Conservation (phyloP, 495 filamentous ascomycete genomes). For the Xylaria venustula region DNA sequence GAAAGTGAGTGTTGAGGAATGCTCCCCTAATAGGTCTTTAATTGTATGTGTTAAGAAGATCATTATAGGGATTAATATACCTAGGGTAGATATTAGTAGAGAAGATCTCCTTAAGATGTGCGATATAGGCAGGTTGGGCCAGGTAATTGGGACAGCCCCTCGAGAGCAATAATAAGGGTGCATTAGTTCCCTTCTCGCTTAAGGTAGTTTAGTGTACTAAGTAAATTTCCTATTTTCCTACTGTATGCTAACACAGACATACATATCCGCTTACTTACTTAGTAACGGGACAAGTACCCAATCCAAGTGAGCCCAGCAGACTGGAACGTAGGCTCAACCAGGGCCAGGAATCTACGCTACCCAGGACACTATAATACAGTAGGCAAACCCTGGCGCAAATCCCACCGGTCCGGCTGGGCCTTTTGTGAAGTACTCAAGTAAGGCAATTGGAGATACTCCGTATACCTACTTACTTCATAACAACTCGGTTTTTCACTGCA, state of each 20-base stretch:
- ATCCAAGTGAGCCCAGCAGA: slow-evolving; percentile 9
- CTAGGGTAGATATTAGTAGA: neutral
- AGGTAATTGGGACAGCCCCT: slow-evolving; percentile 25
- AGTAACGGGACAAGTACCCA: neutral
- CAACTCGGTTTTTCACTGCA: no score
- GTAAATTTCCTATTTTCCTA: no score
- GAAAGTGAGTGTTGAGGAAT: neutral
- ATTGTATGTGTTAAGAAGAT: neutral
- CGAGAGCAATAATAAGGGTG: slow-evolving; percentile 8
- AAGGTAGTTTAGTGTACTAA: no score
- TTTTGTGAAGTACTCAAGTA: no score
- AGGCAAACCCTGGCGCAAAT: no score
- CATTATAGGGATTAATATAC: neutral
- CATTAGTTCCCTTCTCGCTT: slow-evolving; percentile 32
- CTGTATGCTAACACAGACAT: no score
- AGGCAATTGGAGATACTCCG: no score
- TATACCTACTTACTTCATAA: no score
- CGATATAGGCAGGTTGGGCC: slow-evolving; percentile 34
- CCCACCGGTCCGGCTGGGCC: no score
- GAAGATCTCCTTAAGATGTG: slow-evolving; percentile 47
- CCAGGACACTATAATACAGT: neutral
- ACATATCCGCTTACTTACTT: no score
- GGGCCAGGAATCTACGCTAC: slow-evolving; percentile 1
- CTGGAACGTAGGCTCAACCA: slow-evolving; percentile 4
- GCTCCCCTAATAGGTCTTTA: neutral